Evolutionary conservation across 2,329 filamentous ascomycete species (phyloP), one percentile per base, ranked within the genome.

Genomic region (Neoscytalidium dimidiatum): DNA sequence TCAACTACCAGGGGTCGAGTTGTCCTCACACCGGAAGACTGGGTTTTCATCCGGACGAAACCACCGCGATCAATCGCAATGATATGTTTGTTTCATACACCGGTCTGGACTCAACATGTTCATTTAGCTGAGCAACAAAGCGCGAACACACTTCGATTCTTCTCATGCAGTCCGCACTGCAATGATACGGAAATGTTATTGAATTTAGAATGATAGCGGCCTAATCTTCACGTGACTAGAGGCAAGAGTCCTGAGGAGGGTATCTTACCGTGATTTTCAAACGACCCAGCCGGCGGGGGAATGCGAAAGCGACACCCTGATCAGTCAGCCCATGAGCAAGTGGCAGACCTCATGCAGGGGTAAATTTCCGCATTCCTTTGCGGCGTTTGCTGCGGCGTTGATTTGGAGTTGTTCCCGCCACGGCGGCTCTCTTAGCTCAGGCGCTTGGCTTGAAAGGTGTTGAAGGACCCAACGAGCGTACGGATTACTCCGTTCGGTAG

Each of bases 401-500:
- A 38, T 6, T 26, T 31, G 29, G n/a, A 19, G 21, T 3, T 23
- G 9, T 17, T 29, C 23, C 51, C 48, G 48, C 23, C 13, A 8
- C 9, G 23, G 13, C 26, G 46, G 51, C 51, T 19, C 8, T 23
- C 21, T 23, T 41, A 53, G 51, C 21, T 23, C 31, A 38, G 31
- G 31, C 51, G 51, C 51, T 56, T 56, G 51, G 51, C 51, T 56
- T 26, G 29, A n/a, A 26, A 23, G 51, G 51, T 38, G 51, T 53
- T n/a, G 51, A 26, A 56, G 51, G 21, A 56, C 21, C 6, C 35
- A n/a, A 11, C 21, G 28, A 58, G 53, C 23, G 17, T 13, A 13
- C 53, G 53, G 53, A 29, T 23, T 43, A 58, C 33, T 41, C 53
- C 53, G 53, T n/a, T 31, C 8, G 35, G 33, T 28, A 31, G 48